phyloP scores from a whole-genome alignment of 2,329 filamentous ascomycete species.

The Tolypocladium inflatum region DNA sequence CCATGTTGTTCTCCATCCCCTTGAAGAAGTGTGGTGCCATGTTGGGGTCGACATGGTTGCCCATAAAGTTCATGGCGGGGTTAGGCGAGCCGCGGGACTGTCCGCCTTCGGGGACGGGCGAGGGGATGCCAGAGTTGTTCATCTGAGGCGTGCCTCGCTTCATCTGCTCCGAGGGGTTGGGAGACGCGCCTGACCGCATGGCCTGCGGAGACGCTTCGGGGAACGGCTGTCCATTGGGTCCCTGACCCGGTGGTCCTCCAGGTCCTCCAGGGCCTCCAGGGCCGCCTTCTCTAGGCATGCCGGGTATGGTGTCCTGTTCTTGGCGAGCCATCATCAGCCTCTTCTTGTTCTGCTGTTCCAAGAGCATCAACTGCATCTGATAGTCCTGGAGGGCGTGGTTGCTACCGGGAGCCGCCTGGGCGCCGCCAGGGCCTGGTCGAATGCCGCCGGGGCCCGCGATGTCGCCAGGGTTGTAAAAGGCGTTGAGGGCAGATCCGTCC shows the following conservation, averaged over 20 bases:
- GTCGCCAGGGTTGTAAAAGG: constrained; percentile 55
- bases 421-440: constrained; percentile 40
- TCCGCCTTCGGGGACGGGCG: constrained; percentile 58
- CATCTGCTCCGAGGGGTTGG: constrained; percentile 70
- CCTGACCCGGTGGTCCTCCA: constrained; percentile 43
- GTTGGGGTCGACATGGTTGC: constrained; percentile 50
- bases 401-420: constrained; percentile 41
- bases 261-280: constrained; percentile 40
- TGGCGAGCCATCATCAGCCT: constrained; percentile 74
- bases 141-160: constrained; percentile 70
- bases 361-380: constrained; percentile 80
- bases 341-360: constrained; percentile 85
- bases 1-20: constrained; percentile 46
- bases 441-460: constrained; percentile 50
- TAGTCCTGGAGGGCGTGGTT: constrained; percentile 81
- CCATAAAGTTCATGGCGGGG: constrained; percentile 53
- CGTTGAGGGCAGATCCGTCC: constrained; percentile 47
- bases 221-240: constrained; percentile 54
- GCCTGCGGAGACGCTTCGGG: constrained; percentile 62
- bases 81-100: constrained; percentile 59
- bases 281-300: constrained; percentile 39
- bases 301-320: constrained; percentile 57
- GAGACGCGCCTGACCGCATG: constrained; percentile 60
- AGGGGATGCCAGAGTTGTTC: constrained; percentile 58
- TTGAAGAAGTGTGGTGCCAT: constrained; percentile 53